phyloP scores from a whole-genome alignment of 768 basidiomycete species.

The Peribolospora baueri region DNA sequence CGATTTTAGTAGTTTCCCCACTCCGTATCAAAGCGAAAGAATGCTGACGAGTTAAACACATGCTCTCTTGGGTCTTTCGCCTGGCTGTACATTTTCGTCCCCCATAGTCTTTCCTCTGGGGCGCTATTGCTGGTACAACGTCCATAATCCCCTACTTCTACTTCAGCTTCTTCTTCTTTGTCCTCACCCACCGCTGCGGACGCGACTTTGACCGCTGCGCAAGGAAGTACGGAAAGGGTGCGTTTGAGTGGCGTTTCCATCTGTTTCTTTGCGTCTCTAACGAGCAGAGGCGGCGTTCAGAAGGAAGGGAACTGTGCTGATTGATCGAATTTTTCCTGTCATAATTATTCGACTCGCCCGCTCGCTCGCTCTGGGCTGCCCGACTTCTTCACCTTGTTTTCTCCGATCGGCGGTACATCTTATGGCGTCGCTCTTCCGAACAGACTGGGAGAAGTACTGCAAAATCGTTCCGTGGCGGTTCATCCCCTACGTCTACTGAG shows the following conservation, averaged over 20 bases:
- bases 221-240: conserved; percentile 12
- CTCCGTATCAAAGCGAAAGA: neutral
- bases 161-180: conserved; percentile 80
- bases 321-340: no score
- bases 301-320: no score
- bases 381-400: no score
- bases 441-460: conserved; percentile 11
- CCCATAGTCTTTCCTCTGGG: neutral
- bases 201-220: conserved; percentile 56
- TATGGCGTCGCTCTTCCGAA: no score
- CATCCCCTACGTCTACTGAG: conserved; percentile 8
- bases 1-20: neutral
- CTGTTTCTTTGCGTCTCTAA: no score
- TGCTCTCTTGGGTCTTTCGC: conserved; percentile 7
- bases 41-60: neutral
- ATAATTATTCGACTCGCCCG: no score
- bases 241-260: no score
- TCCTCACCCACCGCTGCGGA: conserved; percentile 68
- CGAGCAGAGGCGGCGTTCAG: no score
- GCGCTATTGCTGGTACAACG: conserved; percentile 9
- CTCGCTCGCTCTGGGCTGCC: no score
- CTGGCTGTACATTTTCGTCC: neutral
- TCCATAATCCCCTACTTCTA: conserved; percentile 81
- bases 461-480: conserved; percentile 6
- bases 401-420: no score